These are phyloP conservation scores for Diutina neorugosa DNA, from an alignment of 1,139 yeast species.

Conservation along the genomic window DNA sequence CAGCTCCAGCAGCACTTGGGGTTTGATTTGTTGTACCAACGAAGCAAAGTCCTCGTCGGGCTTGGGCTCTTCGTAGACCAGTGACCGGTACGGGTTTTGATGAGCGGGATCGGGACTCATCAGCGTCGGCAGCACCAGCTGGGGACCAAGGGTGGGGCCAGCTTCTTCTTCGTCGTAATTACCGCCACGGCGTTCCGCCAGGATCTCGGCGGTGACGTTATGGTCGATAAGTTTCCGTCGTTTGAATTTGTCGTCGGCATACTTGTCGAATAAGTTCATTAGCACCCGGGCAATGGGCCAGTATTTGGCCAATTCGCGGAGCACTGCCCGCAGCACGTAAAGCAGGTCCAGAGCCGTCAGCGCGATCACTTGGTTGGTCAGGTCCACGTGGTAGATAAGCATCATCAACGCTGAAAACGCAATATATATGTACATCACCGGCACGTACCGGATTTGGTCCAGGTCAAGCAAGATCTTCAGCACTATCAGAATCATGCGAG, in stretches of 20 bases:
- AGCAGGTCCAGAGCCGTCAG: constrained; percentile 51
- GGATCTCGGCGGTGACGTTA: neutral
- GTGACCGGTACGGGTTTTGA: neutral
- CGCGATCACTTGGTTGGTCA: constrained; percentile 42
- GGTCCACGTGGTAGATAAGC: constrained; percentile 64
- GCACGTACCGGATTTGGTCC: constrained; percentile 40
- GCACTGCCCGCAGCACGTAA: constrained; percentile 36
- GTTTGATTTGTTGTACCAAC: neutral
- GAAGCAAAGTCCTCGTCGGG: neutral
- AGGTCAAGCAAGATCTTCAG: constrained; percentile 45
- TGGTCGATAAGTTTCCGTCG: constrained; percentile 32
- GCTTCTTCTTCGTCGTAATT: neutral
- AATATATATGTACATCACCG: constrained; percentile 44
- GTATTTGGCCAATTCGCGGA: constrained; percentile 38
- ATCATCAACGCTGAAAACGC: constrained; percentile 61
- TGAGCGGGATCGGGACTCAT: neutral
- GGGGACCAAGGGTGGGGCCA: neutral
- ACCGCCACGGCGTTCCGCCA: neutral
- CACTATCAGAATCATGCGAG: constrained; percentile 65
- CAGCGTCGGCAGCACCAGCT: neutral
- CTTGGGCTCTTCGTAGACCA: neutral
- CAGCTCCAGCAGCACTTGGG: neutral
- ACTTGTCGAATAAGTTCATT: constrained; percentile 30
- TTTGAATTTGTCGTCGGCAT: constrained; percentile 33
- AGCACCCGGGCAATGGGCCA: constrained; percentile 35